Percentiles rank a stretch among this genome's conserved stretches.
Conservation (phyloP, 2,329 filamentous ascomycete species). For the Arthrinium phaeospermum region DNA sequence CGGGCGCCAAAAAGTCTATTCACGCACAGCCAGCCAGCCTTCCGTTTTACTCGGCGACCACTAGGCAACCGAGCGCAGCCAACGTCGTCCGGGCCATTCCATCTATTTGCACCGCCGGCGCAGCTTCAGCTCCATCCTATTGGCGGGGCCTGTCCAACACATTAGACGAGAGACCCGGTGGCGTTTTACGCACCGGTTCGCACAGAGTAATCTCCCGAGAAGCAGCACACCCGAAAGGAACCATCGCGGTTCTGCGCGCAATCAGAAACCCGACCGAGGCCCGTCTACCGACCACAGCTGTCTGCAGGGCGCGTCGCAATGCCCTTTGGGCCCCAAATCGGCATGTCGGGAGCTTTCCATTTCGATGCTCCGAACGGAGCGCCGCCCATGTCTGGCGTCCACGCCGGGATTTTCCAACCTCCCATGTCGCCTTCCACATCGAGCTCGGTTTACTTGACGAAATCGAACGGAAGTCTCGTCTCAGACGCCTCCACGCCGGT, state of each 20-base stretch:
- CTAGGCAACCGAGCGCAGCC: background rate
- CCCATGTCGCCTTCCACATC: constrained; percentile 48
- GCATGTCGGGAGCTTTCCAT: constrained; percentile 42
- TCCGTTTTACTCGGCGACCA: background rate
- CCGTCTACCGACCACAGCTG: background rate
- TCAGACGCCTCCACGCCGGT: constrained; percentile 41
- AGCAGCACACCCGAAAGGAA: background rate
- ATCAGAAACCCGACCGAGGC: background rate
- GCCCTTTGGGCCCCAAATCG: constrained; percentile 25
- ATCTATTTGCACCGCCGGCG: background rate
- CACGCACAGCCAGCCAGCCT: background rate
- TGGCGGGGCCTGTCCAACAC: background rate
- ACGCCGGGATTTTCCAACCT: constrained; percentile 51
- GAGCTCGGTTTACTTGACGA: constrained; percentile 45
- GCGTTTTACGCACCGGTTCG: background rate
- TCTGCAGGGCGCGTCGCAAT: background rate
- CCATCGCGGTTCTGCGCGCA: constrained; percentile 4
- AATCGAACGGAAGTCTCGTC: constrained; percentile 47
- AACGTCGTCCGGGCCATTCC: background rate
- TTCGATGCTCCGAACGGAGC: constrained; percentile 38
- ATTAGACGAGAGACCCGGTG: background rate
- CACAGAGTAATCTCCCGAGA: background rate
- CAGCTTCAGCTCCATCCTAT: background rate
- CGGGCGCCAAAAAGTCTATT: background rate
- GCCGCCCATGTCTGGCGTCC: constrained; percentile 34